These are phyloP conservation scores for Cystobasidium slooffiae DNA, from an alignment of 1,284 basidiomycete species.

Conservation along the genomic window DNA sequence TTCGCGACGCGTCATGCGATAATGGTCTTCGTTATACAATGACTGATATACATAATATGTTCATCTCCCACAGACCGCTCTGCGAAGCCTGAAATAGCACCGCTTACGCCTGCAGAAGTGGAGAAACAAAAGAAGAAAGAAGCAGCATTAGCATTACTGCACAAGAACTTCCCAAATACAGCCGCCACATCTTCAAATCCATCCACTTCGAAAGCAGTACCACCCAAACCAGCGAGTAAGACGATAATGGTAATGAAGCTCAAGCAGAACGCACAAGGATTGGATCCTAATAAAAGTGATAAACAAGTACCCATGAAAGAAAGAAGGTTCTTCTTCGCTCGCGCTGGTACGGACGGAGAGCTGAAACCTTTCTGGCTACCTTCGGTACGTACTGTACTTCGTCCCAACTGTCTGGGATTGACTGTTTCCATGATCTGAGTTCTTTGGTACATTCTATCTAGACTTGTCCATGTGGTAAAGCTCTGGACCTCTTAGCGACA, in stretches of 20 bases:
- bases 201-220: neutral
- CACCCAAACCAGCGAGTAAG: constrained; percentile 11
- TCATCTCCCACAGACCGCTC: constrained; percentile 7
- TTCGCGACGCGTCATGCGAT: neutral
- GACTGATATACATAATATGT: neutral
- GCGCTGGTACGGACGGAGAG: neutral
- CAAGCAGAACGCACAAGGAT: constrained; percentile 37
- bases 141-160: constrained; percentile 27
- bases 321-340: constrained; percentile 30
- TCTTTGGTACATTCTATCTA: neutral
- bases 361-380: constrained; percentile 21
- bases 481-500: constrained; percentile 28
- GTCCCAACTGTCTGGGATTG: neutral
- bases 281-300: constrained; percentile 19
- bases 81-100: neutral
- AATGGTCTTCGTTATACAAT: neutral
- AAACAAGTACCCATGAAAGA: constrained; percentile 28
- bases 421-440: neutral
- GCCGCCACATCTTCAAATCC: neutral
- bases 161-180: constrained; percentile 40
- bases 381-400: constrained; percentile 7
- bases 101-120: constrained; percentile 17
- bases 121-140: constrained; percentile 32
- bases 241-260: constrained; percentile 38
- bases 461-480: constrained; percentile 33